phyloP scores from a whole-genome alignment of 1,139 yeast genomes.

The Pichia sorboxylosa region DNA sequence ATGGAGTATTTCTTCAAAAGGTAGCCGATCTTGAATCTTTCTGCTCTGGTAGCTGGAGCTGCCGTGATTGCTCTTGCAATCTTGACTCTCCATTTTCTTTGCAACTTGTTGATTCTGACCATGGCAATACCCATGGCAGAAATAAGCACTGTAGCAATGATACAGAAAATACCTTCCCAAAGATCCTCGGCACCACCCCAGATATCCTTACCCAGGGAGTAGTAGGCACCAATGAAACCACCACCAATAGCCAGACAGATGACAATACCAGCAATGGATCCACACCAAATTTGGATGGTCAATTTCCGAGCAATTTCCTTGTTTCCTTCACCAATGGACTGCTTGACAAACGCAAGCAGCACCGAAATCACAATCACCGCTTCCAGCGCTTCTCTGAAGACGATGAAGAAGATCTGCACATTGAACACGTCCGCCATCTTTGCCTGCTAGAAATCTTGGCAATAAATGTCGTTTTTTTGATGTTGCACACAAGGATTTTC shows the following conservation, averaged over 20 bases:
- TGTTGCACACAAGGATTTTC: too few relatives aligned
- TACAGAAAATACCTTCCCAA: conserved; percentile 84
- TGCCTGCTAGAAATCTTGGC: too few relatives aligned
- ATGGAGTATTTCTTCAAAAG: conserved; percentile 52
- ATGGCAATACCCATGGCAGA: conserved; percentile 88
- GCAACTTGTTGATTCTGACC: conserved; percentile 81
- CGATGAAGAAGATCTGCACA: conserved; percentile 66
- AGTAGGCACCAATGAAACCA: conserved; percentile 76
- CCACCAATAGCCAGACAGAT: conserved; percentile 73
- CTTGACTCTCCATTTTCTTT: conserved; percentile 86
- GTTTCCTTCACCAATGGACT: conserved; percentile 46
- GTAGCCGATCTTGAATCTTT: conserved; percentile 33
- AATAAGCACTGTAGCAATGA: conserved; percentile 74
- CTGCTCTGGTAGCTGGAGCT: conserved; percentile 25
- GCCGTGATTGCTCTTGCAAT: conserved; percentile 51
- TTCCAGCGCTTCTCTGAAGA: conserved; percentile 82
- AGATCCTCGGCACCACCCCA: conserved; percentile 84
- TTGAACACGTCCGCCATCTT: conserved; percentile 31
- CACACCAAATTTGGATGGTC: conserved; percentile 67
- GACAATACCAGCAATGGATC: conserved; percentile 59
- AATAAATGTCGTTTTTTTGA: too few relatives aligned
- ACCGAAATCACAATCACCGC: conserved; percentile 86
- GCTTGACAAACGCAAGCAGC: conserved; percentile 77
- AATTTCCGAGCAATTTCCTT: conserved; percentile 40
- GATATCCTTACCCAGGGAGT: conserved; percentile 64